These are phyloP conservation scores for Singerocomus inundabilis DNA, from an alignment of 1,284 basidiomycete species.

Conservation along the genomic window DNA sequence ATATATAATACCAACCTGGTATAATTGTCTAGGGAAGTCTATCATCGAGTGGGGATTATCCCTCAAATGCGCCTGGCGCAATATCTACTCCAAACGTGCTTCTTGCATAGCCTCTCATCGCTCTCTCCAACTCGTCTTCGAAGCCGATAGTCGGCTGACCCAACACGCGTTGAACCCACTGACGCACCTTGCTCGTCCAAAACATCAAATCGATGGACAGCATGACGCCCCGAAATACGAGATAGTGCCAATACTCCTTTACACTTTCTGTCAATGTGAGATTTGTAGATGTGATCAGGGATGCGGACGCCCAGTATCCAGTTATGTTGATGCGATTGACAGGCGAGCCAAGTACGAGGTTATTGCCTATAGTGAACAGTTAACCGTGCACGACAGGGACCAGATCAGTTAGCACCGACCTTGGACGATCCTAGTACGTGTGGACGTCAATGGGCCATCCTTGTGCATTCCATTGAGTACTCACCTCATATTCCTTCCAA, in stretches of 20 bases:
- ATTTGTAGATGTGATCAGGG: conserved; percentile 42
- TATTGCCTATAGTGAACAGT: conserved; percentile 50
- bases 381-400: neutral
- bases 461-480: neutral
- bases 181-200: conserved; percentile 49
- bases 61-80: conserved; percentile 40
- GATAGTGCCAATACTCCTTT: conserved; percentile 49
- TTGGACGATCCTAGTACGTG: conserved; percentile 55
- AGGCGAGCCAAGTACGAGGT: conserved; percentile 76
- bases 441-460: neutral
- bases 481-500: conserved; percentile 75
- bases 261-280: conserved; percentile 40
- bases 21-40: conserved; percentile 1
- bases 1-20: neutral
- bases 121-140: conserved; percentile 65
- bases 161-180: conserved; percentile 42
- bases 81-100: conserved; percentile 60
- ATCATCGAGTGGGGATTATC: conserved; percentile 17
- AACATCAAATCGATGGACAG: conserved; percentile 57
- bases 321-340: conserved; percentile 87
- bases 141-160: conserved; percentile 43
- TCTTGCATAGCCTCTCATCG: conserved; percentile 58
- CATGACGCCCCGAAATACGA: conserved; percentile 55
- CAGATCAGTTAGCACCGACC: conserved; percentile 33
- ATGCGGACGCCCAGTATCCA: conserved; percentile 66